These are phyloP conservation scores for Ceratobasidium sp. DNA, from an alignment of 1,284 basidiomycete genomes.

Conservation along the genomic window DNA sequence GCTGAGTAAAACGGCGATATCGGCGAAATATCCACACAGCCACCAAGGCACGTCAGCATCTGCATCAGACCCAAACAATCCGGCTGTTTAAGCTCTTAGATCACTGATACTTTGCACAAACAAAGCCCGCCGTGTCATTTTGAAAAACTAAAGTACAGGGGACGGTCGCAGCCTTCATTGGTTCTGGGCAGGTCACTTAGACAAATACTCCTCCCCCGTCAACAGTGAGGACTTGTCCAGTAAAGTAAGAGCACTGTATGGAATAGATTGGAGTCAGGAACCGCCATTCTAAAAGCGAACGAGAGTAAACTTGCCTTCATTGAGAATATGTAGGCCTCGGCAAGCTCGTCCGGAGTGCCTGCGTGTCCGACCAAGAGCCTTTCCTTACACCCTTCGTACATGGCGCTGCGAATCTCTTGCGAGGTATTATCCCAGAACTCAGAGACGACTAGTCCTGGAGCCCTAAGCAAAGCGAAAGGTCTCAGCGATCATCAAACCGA, in stretches of 20 bases:
- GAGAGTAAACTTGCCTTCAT: conserved; percentile 3
- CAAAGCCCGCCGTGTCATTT: too few relatives aligned
- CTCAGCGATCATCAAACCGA: too few relatives aligned
- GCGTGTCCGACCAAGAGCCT: conserved; percentile 12
- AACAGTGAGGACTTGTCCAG: conserved; percentile 8
- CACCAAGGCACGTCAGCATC: too few relatives aligned
- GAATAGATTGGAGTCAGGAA: not conserved
- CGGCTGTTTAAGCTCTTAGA: too few relatives aligned
- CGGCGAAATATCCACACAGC: too few relatives aligned
- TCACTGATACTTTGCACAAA: too few relatives aligned
- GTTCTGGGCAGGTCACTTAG: not conserved
- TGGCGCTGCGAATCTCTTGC: not conserved
- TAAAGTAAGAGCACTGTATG: conserved; percentile 8
- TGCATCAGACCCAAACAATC: too few relatives aligned
- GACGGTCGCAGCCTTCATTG: too few relatives aligned
- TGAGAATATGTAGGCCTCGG: conserved; percentile 29
- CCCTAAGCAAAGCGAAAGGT: not conserved
- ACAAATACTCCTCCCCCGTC: conserved; percentile 4
- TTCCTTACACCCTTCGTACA: not conserved
- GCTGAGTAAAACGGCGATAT: too few relatives aligned
- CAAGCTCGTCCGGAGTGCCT: conserved; percentile 16
- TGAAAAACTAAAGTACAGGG: too few relatives aligned
- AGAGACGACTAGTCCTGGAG: conserved; percentile 12
- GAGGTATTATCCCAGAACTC: conserved; percentile 8
- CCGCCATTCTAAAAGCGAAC: not conserved